phyloP scores from a whole-genome alignment of 116 monocot genomes.

The Cymodocea nodosa region DNA sequence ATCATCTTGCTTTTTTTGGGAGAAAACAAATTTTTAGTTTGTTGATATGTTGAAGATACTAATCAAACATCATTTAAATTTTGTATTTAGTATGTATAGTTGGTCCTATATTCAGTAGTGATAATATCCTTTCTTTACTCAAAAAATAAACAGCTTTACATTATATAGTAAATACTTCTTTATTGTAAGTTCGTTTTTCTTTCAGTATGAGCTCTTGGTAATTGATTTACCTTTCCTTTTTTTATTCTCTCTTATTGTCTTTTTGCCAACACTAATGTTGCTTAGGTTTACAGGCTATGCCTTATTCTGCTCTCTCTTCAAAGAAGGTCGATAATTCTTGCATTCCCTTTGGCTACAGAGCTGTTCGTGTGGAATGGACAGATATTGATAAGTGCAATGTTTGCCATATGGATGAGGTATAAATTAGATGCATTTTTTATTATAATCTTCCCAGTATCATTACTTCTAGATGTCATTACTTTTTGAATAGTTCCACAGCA shows the following conservation, averaged over 20 bases:
- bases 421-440: background rate
- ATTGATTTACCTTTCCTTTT: background rate
- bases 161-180: background rate
- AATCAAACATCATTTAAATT: too few species aligned
- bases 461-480: too few species aligned
- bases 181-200: background rate
- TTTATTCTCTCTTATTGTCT: background rate
- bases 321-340: conserved; percentile 35
- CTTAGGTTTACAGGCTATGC: conserved; percentile 36
- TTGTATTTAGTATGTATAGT: too few species aligned
- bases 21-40: too few species aligned
- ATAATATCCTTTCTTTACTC: too few species aligned
- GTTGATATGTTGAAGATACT: too few species aligned
- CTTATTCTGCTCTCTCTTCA: conserved; percentile 40
- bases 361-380: conserved; percentile 85
- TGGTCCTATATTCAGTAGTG: too few species aligned
- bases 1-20: too few species aligned
- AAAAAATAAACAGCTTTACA: too few species aligned
- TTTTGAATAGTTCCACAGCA: too few species aligned
- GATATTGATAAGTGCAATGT: conserved; percentile 95
- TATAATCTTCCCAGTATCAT: too few species aligned
- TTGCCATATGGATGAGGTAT: conserved; percentile 99
- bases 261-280: background rate
- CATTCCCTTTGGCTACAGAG: conserved; percentile 60
- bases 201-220: background rate